Percentiles rank a stretch among this genome's conserved stretches.
These are phyloP conservation scores for Xerocomus cyaneibrunnescens DNA, from an alignment of 1,284 basidiomycete species.

Conservation along the genomic window DNA sequence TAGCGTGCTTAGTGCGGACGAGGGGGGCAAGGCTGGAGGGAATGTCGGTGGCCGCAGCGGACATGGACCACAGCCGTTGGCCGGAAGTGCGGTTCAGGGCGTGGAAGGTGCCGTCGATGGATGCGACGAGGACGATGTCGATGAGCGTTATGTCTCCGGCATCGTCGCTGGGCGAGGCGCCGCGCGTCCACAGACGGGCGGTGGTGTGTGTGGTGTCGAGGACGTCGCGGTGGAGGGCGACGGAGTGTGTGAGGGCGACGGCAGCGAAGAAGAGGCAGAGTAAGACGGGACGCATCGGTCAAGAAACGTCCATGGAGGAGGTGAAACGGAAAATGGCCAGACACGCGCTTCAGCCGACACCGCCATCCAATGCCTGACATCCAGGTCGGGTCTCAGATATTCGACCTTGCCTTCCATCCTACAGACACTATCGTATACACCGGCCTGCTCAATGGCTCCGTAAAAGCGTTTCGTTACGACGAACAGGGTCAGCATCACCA, in stretches of 20 bases:
- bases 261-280: constrained; percentile 7
- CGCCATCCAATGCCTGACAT: constrained; percentile 59
- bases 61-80: constrained; percentile 78
- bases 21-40: constrained; percentile 65
- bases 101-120: constrained; percentile 89
- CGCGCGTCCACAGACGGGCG: no score
- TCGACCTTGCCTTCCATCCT: constrained; percentile 89
- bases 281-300: constrained; percentile 24
- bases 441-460: constrained; percentile 78
- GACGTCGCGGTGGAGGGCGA: constrained; percentile 15
- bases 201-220: constrained; percentile 5
- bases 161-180: constrained; percentile 8
- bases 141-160: constrained; percentile 57
- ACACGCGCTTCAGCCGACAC: not conserved
- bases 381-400: constrained; percentile 73
- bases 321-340: not conserved
- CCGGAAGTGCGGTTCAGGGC: constrained; percentile 83
- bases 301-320: constrained; percentile 28
- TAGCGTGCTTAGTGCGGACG: constrained; percentile 63
- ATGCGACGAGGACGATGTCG: constrained; percentile 80
- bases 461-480: constrained; percentile 79
- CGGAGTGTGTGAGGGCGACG: constrained; percentile 13
- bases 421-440: constrained; percentile 66
- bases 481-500: constrained; percentile 57
- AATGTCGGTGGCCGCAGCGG: constrained; percentile 48